Conservation (phyloP, 495 filamentous ascomycete species). For the Paragyromitra xinjiangensis region DNA sequence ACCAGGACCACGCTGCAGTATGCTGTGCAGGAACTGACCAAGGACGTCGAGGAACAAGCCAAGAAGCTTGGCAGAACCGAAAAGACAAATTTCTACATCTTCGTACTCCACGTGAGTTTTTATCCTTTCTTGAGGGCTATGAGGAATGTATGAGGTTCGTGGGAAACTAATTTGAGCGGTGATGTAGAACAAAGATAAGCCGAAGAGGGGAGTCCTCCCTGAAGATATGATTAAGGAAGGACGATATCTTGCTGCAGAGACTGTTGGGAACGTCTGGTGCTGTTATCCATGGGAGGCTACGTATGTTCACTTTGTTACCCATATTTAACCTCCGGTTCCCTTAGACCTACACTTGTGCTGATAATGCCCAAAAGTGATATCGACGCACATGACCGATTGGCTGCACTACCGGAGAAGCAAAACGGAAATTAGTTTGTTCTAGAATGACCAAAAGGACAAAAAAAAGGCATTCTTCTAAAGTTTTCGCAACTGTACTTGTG, state of each 20-base stretch:
- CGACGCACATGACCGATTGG: slow-evolving; percentile 85
- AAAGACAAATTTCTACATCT: slow-evolving; percentile 88
- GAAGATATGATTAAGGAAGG: slow-evolving; percentile 77
- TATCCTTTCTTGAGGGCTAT: not conserved
- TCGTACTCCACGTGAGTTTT: slow-evolving; percentile 87
- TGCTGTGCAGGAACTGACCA: slow-evolving; percentile 92
- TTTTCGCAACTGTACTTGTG: slow-evolving; percentile 4
- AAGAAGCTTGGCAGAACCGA: slow-evolving; percentile 72
- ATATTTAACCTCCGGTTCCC: not conserved
- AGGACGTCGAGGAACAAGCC: slow-evolving; percentile 88
- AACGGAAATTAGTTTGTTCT: slow-evolving; percentile 24
- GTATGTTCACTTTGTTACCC: slow-evolving; percentile 60
- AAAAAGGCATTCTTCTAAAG: not conserved
- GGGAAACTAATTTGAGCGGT: slow-evolving; percentile 18
- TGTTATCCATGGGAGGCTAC: slow-evolving; percentile 99
- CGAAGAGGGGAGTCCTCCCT: slow-evolving; percentile 88
- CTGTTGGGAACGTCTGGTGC: slow-evolving; percentile 93
- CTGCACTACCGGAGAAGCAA: slow-evolving; percentile 56
- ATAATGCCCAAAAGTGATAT: slow-evolving; percentile 71
- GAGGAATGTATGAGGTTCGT: not conserved
- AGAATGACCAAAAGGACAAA: not conserved
- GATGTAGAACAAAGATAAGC: slow-evolving; percentile 89
- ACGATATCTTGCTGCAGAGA: slow-evolving; percentile 85
- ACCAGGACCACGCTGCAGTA: slow-evolving; percentile 97
- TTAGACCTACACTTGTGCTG: slow-evolving; percentile 37